Base-by-base conservation (phyloP, 2,329 filamentous ascomycete species). In the Colletotrichum sp. region DNA sequence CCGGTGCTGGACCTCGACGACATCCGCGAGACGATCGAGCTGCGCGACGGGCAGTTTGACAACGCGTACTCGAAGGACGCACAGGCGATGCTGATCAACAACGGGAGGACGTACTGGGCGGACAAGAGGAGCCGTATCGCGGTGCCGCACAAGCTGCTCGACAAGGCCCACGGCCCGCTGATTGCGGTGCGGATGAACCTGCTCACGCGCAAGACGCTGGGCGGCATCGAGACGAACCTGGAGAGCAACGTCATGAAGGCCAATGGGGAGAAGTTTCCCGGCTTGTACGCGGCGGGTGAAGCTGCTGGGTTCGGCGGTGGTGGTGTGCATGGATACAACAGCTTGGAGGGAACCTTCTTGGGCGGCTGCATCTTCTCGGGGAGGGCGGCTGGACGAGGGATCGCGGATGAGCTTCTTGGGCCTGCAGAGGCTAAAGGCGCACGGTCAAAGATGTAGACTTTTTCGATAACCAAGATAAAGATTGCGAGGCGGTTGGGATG, bases 331-430 rank as follows among this genome's bases (percentile, higher is more conserved):
- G 91, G 91, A 0, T 92, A 93, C 79, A 91, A 86, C 78, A 89
- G 91, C 2, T 87, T 93, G 44, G 91, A 93, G 81, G 91, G 91
- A 1, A 92, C 91, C 0, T 93, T 93, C 79, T 79, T 93, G 6
- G 91, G 91, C 16, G 91, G 91, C 1, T 93, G 91, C 75, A 92
- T 93, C 78, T 93, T 93, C 78, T 92, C 91, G 0, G 91, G 91
- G 0, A 83, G 90, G 8, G 88, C 88, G 1, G 91, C 91, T 0
- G 91, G 91, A 0, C 84, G 88, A 12, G 90, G 87, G 1, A 89
- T 93, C 78, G 89, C 87, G 0, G 86, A 88, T 5, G 89, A 91
- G 77, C 70, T 87, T 65, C 52, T 79, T 49, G 75, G 75, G 6
- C 72, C 75, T 36, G 66, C 72, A 7, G 66, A 76, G 24, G 34